phyloP scores from a whole-genome alignment of 495 filamentous ascomycete genomes.

The Penicillium coprophilum region DNA sequence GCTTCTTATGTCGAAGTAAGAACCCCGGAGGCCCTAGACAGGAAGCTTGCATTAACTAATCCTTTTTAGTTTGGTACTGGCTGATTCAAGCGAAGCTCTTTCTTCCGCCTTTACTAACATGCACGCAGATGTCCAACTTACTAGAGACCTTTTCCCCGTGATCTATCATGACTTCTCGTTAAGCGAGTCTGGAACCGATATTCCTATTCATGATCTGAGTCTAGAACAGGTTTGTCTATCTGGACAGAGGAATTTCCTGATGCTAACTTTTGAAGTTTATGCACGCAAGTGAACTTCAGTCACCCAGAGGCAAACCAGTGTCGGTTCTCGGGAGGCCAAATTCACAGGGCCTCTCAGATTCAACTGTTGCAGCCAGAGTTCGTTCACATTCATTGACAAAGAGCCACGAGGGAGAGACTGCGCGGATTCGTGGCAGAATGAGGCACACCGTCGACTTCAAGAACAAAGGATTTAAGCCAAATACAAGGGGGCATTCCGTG shows the following conservation, averaged over 20 bases:
- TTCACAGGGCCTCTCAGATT: not conserved
- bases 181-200: conserved; percentile 41
- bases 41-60: not conserved
- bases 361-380: conserved; percentile 40
- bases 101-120: conserved; percentile 7
- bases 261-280: conserved; percentile 21
- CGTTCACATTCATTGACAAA: conserved; percentile 18
- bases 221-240: conserved; percentile 33
- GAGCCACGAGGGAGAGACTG: conserved; percentile 3
- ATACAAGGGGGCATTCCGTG: conserved; percentile 37
- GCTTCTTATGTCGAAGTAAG: conserved; percentile 40
- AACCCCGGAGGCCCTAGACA: not conserved
- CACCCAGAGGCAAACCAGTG: not conserved
- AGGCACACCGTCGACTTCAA: conserved; percentile 37
- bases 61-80: conserved; percentile 11
- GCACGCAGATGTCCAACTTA: conserved; percentile 41
- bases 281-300: conserved; percentile 27
- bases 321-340: not conserved
- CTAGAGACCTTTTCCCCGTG: conserved; percentile 38
- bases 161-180: conserved; percentile 44
- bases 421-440: conserved; percentile 31
- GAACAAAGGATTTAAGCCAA: conserved; percentile 35
- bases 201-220: conserved; percentile 36
- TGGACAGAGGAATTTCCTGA: not conserved
- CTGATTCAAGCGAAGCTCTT: not conserved